Evolutionary conservation across 2,329 filamentous ascomycete species (phyloP).

Genomic region (Colletotrichum chrysophilum): DNA sequence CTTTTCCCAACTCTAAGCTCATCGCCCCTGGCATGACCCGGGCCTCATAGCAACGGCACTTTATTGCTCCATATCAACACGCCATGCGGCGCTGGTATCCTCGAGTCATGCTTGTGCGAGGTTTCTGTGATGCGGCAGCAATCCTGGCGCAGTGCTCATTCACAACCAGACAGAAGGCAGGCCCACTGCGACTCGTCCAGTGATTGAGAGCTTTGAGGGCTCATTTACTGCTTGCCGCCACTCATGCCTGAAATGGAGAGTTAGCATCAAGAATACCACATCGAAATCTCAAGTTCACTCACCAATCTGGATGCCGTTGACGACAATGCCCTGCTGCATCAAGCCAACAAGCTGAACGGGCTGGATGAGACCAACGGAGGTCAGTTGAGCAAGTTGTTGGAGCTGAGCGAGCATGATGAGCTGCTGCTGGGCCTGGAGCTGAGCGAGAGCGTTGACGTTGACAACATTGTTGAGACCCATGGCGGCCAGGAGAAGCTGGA

Average conservation of each 20-base stretch:
- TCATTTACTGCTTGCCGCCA: conserved; percentile 14
- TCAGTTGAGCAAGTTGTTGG: conserved; percentile 30
- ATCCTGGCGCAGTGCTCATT: neutral
- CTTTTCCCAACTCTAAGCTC: neutral
- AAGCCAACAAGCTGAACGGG: conserved; percentile 26
- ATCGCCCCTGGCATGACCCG: neutral
- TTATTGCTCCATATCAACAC: neutral
- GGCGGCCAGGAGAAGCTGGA: conserved; percentile 29
- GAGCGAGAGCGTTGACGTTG: conserved; percentile 29
- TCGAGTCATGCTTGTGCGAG: neutral
- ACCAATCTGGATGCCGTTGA: conserved; percentile 29
- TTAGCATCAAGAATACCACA: neutral
- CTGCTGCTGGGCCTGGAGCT: conserved; percentile 31
- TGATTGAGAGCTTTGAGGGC: neutral
- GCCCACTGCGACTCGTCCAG: neutral
- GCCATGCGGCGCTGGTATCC: neutral
- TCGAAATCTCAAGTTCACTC: conserved; percentile 25
- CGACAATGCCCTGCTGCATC: conserved; percentile 26
- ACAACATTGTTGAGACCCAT: conserved; percentile 32
- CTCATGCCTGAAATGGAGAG: neutral
- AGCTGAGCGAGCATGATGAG: conserved; percentile 30
- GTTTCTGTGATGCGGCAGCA: neutral
- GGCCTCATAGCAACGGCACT: neutral
- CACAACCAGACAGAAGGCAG: neutral
- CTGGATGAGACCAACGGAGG: conserved; percentile 26